Evolutionary conservation across 768 basidiomycete genomes (phyloP).

Genomic region (Cubamyces sp.): DNA sequence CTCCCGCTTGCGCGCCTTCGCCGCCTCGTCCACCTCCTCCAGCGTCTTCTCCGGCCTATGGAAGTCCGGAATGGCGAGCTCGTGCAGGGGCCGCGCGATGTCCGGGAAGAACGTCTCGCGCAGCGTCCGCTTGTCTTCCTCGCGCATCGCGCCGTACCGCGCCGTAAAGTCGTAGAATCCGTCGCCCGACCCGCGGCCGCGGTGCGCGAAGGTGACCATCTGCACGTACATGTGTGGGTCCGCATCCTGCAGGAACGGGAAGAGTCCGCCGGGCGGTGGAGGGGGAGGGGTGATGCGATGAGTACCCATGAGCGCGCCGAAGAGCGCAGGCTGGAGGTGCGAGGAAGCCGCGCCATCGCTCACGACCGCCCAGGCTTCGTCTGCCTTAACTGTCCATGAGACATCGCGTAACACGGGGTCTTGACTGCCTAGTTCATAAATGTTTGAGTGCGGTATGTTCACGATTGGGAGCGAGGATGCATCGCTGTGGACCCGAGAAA

Average conservation of each 20-base stretch:
- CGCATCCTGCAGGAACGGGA: slow-evolving; percentile 63
- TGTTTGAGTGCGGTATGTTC: slow-evolving; percentile 31
- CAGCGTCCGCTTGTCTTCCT: slow-evolving; percentile 81
- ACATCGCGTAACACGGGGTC: slow-evolving; percentile 29
- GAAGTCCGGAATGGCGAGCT: slow-evolving; percentile 29
- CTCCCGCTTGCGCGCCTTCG: slow-evolving; percentile 32
- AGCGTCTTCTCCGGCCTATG: slow-evolving; percentile 29
- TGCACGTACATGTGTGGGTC: slow-evolving; percentile 57
- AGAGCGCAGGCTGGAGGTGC: slow-evolving; percentile 30
- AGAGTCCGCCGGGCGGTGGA: slow-evolving; percentile 66
- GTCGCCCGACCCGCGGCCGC: slow-evolving; percentile 56
- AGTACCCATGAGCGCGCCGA: slow-evolving; percentile 49
- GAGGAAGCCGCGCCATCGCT: slow-evolving; percentile 23
- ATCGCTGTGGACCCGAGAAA: slow-evolving; percentile 6
- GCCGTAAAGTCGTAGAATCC: slow-evolving; percentile 94
- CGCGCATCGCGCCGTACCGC: slow-evolving; percentile 85
- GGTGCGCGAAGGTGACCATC: slow-evolving; percentile 71
- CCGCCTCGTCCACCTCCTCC: slow-evolving; percentile 24
- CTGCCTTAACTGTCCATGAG: slow-evolving; percentile 29
- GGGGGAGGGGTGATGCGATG: slow-evolving; percentile 64
- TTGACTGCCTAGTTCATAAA: slow-evolving; percentile 29
- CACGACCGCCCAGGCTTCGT: slow-evolving; percentile 33
- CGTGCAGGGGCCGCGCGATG: slow-evolving; percentile 31
- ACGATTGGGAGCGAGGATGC: slow-evolving; percentile 24
- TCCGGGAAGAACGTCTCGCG: slow-evolving; percentile 70